Base-by-base conservation (phyloP, 129 eudicot genomes). In the Saussurea involucrata region DNA sequence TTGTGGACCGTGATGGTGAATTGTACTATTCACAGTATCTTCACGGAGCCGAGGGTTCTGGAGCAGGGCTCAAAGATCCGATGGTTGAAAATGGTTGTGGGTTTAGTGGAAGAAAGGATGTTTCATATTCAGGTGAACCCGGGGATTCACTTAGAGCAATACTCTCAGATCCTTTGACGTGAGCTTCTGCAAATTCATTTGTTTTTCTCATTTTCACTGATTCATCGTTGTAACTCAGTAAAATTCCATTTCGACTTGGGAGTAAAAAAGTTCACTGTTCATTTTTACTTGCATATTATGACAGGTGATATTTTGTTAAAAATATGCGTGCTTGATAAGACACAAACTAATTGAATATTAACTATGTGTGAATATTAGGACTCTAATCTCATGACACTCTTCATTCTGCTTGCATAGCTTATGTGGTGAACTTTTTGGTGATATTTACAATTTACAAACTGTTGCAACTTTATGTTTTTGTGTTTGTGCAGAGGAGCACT, bases 121-220 rank as follows among this genome's bases (percentile, higher is more conserved):
- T 66, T 75, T 83, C 81, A 1, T 75, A 65, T 63, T 71, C 86
- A 8, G 76, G 82, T 82, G 98, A 92, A 75, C 80, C 94, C 0
- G 90, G 90, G 66, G 96, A 90, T 74, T 90, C 96, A 10, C 74
- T 90, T 75, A 87, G 94, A 82, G 80, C 86, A 58, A 88, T 86
- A 81, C 87, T 93, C 32, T 90, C 96, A 2, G 98, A 93, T 83
- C 95, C 98, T 74, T 21, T 90, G 20, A 90, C 96, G 96, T 90
- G 72, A 83, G 98, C 86, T 57, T 79, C 84, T 77, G 6, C 69
- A 55, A 67, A 36, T 36, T 20, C 60, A 4, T 69, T 60, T 9
- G 12, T 68, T 58, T 22, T 60, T 21, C 1, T 17, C 22, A 31
- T 31, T 33, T 12, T 31, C 42, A 40, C 49, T 18, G 4, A 72